Percentiles rank a stretch among this genome's conserved stretches.
phyloP scores from a whole-genome alignment of 306 rosid genomes.

The Citrullus mucosospermus region DNA sequence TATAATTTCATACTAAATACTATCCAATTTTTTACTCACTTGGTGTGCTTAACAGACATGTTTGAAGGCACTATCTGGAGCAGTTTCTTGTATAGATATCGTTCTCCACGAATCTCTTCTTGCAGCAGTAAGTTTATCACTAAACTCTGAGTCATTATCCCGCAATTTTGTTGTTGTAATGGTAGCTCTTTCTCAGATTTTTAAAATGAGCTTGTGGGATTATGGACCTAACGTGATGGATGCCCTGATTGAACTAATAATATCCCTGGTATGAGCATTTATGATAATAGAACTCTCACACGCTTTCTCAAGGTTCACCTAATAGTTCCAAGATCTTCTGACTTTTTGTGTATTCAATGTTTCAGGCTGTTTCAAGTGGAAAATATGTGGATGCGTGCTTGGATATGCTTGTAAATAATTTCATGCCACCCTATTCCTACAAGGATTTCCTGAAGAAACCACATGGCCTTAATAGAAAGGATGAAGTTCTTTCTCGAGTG shows the following conservation, averaged over 20 bases:
- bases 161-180: neutral
- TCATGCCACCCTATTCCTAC: constrained; percentile 33
- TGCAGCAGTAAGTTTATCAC: constrained; percentile 27
- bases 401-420: constrained; percentile 52
- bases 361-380: constrained; percentile 66
- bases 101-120: constrained; percentile 42
- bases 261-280: constrained; percentile 42
- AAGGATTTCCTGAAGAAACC: constrained; percentile 17
- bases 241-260: constrained; percentile 52
- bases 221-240: constrained; percentile 58
- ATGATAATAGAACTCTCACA: neutral
- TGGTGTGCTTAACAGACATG: constrained; percentile 29
- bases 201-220: constrained; percentile 57
- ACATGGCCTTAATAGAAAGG: constrained; percentile 33
- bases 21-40: neutral
- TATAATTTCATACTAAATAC: neutral
- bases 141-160: neutral
- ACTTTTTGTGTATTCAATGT: neutral
- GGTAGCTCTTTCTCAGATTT: constrained; percentile 33
- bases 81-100: constrained; percentile 37
- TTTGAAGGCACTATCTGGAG: constrained; percentile 55
- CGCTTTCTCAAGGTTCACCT: neutral
- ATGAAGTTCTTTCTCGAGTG: constrained; percentile 66
- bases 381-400: constrained; percentile 39
- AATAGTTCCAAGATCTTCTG: neutral